Conservation (phyloP, 1,284 basidiomycete species). For the Leccinum fallax region DNA sequence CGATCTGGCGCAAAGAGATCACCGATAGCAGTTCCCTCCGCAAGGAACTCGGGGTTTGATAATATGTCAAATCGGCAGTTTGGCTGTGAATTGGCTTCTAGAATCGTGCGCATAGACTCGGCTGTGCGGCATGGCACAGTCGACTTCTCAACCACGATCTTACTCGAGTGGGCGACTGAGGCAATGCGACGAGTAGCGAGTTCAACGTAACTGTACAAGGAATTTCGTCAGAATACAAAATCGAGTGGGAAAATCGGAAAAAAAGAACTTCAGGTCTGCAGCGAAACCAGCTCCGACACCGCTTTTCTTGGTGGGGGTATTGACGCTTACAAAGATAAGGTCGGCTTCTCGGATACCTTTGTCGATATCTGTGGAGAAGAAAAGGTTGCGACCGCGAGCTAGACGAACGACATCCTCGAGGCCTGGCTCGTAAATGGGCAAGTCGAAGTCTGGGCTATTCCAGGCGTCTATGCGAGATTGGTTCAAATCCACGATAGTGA, state of each 20-base stretch:
- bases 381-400: conserved; percentile 92
- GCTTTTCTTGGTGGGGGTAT: conserved; percentile 98
- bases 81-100: conserved; percentile 95
- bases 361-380: conserved; percentile 97
- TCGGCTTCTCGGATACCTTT: conserved; percentile 92
- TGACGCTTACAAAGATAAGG: conserved; percentile 87
- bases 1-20: conserved; percentile 93
- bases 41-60: conserved; percentile 99
- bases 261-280: conserved; percentile 89
- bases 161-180: conserved; percentile 84
- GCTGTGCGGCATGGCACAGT: conserved; percentile 98
- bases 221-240: conserved; percentile 4
- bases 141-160: conserved; percentile 99
- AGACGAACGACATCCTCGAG: conserved; percentile 91
- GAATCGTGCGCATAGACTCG: conserved; percentile 98
- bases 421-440: conserved; percentile 97
- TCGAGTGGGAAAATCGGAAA: neutral
- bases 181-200: conserved; percentile 96
- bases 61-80: conserved; percentile 96
- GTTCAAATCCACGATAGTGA: conserved; percentile 99
- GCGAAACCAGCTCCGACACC: conserved; percentile 98
- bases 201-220: conserved; percentile 81
- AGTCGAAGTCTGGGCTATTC: conserved; percentile 78
- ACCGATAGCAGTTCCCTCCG: conserved; percentile 93
- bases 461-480: conserved; percentile 93